Percentiles rank a stretch among this genome's conserved stretches.
Evolutionary conservation across 2,329 filamentous ascomycete species (phyloP).

Genomic region (Xylariaceae sp.): DNA sequence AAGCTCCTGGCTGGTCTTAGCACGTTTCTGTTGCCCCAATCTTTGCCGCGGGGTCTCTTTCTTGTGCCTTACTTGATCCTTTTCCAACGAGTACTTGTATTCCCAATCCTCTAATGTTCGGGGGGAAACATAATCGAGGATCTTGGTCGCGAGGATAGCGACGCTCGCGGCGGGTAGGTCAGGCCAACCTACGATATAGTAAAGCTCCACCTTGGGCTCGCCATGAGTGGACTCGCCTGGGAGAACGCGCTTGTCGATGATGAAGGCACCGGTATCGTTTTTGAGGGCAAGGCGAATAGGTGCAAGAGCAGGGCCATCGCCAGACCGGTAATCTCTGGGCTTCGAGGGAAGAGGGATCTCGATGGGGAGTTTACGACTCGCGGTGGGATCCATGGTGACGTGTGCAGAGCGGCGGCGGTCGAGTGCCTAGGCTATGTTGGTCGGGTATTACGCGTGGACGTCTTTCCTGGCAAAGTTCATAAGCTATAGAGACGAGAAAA

Average conservation of each 20-base stretch:
- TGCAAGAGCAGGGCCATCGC: conserved; percentile 45
- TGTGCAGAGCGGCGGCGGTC: not conserved
- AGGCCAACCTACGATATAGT: conserved; percentile 53
- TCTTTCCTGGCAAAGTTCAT: not conserved
- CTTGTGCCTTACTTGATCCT: conserved; percentile 38
- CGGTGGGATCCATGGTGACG: conserved; percentile 19
- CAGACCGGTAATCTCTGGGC: conserved; percentile 40
- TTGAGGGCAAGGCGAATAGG: conserved; percentile 46
- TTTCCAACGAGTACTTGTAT: conserved; percentile 40
- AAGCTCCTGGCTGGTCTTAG: conserved; percentile 12
- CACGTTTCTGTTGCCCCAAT: conserved; percentile 20
- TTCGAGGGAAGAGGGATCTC: conserved; percentile 34
- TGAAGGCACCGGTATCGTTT: conserved; percentile 53
- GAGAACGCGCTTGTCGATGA: conserved; percentile 50
- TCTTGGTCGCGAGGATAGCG: conserved; percentile 43
- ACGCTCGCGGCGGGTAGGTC: conserved; percentile 48
- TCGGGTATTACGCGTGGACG: not conserved
- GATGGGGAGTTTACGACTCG: conserved; percentile 20
- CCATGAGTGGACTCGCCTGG: conserved; percentile 32
- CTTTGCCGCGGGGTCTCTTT: conserved; percentile 22
- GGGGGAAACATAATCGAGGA: conserved; percentile 57
- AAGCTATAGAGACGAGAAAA: not conserved
- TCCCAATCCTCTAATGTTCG: conserved; percentile 55
- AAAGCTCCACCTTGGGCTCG: conserved; percentile 40
- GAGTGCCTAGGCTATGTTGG: not conserved